phyloP scores from a whole-genome alignment of 2,329 filamentous ascomycete genomes.

The Westerdykella ornata region DNA sequence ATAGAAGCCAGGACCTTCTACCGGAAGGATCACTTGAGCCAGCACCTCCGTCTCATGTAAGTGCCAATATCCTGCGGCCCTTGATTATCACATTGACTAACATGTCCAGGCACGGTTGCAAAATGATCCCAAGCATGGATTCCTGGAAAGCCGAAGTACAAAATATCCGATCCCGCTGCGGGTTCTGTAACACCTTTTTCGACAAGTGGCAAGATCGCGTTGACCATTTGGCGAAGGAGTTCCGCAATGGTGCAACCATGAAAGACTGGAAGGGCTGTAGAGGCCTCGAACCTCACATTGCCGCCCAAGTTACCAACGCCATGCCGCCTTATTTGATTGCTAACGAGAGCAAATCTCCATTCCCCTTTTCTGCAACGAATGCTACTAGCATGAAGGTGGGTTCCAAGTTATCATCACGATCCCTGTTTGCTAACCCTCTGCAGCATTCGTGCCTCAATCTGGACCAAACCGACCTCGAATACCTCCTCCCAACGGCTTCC shows the following conservation, averaged over 20 bases:
- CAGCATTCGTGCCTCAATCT: conserved; percentile 15
- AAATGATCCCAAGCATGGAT: conserved; percentile 58
- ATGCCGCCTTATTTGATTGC: conserved; percentile 50
- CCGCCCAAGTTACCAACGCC: conserved; percentile 45
- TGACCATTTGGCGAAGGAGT: conserved; percentile 51
- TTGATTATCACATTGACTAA: background rate
- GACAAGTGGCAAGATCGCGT: conserved; percentile 47
- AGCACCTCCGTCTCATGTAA: conserved; percentile 53
- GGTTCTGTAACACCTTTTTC: conserved; percentile 47
- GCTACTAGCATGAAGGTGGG: conserved; percentile 26
- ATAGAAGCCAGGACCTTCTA: conserved; percentile 58
- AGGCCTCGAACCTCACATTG: conserved; percentile 45
- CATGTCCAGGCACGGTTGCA: conserved; percentile 45
- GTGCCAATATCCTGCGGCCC: background rate
- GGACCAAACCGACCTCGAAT: conserved; percentile 21
- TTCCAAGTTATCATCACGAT: conserved; percentile 2
- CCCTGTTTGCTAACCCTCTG: background rate
- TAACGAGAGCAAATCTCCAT: conserved; percentile 41
- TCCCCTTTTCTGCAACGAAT: conserved; percentile 44
- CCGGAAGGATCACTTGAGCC: conserved; percentile 56
- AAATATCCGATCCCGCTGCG: conserved; percentile 50
- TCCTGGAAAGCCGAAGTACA: conserved; percentile 54
- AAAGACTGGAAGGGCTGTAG: conserved; percentile 51
- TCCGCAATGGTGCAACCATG: conserved; percentile 49
- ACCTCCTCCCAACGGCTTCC: conserved; percentile 15